phyloP scores from a whole-genome alignment of 495 filamentous ascomycete genomes.

The Jackrogersella multiformis region DNA sequence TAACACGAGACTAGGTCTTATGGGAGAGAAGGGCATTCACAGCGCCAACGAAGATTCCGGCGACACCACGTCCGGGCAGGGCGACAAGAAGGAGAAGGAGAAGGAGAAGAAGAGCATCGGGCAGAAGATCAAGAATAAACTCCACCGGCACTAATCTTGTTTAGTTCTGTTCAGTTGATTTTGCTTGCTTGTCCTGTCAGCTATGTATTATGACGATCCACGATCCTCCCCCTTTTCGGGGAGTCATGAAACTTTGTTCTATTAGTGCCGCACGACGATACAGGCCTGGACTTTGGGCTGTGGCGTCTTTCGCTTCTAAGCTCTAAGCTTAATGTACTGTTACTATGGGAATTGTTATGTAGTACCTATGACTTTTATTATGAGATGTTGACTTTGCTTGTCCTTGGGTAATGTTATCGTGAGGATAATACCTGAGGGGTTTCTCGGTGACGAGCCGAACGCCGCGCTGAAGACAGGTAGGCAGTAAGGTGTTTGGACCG shows the following conservation, averaged over 20 bases:
- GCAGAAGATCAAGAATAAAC: conserved; percentile 48
- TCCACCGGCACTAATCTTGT: conserved; percentile 44
- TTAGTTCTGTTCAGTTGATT: neutral
- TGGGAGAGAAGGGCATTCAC: conserved; percentile 56
- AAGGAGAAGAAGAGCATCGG: conserved; percentile 44
- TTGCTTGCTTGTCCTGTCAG: too few species aligned
- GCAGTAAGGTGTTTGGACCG: too few species aligned
- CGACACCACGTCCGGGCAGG: conserved; percentile 42
- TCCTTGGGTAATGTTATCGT: neutral
- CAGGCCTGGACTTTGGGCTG: neutral
- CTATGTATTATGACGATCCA: conserved; percentile 13
- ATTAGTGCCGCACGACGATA: neutral
- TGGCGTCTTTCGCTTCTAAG: neutral
- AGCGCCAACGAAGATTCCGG: conserved; percentile 40
- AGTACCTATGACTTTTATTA: neutral
- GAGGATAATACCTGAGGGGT: too few species aligned
- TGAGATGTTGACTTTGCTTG: neutral
- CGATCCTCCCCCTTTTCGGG: neutral
- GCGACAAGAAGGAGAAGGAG: conserved; percentile 35
- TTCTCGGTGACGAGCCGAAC: too few species aligned
- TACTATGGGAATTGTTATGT: conserved; percentile 2
- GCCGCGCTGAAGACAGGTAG: too few species aligned
- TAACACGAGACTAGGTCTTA: conserved; percentile 46
- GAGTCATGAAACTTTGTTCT: conserved; percentile 10
- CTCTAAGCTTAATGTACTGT: neutral